A percentile compares a stretch with the other conserved stretches of the same genome.
These are phyloP conservation scores for Aspergillus brasiliensis DNA, from an alignment of 2,329 filamentous ascomycete species.

Conservation along the genomic window DNA sequence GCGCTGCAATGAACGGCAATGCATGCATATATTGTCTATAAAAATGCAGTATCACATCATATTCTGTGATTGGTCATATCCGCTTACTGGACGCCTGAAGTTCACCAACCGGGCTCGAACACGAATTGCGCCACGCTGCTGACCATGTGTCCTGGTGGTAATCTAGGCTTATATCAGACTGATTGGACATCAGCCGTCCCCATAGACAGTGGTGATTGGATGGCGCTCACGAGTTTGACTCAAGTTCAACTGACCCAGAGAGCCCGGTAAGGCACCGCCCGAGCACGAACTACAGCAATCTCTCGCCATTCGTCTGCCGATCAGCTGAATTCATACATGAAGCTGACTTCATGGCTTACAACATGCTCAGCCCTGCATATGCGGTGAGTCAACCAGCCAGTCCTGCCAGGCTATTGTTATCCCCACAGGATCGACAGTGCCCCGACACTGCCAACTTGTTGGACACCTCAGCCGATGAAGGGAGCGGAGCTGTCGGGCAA, in stretches of 20 bases:
- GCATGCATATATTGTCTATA: conserved; percentile 6
- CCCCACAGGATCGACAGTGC: neutral
- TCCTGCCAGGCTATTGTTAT: neutral
- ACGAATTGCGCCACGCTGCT: neutral
- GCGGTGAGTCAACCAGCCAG: neutral
- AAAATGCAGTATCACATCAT: neutral
- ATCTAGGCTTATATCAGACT: neutral
- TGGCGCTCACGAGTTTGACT: neutral
- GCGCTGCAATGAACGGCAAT: neutral
- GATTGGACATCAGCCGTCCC: neutral
- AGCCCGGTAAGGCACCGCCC: neutral
- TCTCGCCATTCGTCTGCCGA: neutral
- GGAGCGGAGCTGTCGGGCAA: neutral
- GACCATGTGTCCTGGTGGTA: neutral
- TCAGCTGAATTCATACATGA: neutral
- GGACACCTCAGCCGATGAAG: neutral
- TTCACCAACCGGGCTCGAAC: neutral
- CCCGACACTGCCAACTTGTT: neutral
- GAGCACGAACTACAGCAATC: neutral
- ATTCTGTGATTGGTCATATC: neutral
- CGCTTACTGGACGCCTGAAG: neutral
- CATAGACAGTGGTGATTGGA: neutral
- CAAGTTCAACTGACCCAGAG: neutral
- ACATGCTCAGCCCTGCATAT: neutral
- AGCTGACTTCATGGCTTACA: neutral